Conservation (phyloP, 805 yeast species). For the Barnettozyma botsteinii region DNA sequence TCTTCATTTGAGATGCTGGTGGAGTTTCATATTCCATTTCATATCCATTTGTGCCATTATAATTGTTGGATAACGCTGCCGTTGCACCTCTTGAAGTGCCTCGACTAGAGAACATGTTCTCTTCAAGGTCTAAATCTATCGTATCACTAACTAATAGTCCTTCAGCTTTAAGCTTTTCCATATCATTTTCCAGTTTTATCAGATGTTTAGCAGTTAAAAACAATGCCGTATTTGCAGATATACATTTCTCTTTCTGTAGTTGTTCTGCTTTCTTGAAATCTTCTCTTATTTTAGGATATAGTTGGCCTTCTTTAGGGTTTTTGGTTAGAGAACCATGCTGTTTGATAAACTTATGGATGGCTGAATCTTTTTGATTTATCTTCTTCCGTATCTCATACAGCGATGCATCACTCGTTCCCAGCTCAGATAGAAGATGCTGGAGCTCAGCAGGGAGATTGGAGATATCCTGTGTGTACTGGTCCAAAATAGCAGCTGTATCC, state of each 20-base stretch:
- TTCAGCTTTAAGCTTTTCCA: conserved; percentile 68
- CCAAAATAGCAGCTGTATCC: conserved; percentile 88
- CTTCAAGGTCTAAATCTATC: conserved; percentile 29
- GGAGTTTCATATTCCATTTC: background rate
- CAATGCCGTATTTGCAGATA: conserved; percentile 78
- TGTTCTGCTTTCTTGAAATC: conserved; percentile 55
- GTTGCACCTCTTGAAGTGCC: conserved; percentile 27
- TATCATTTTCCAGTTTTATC: conserved; percentile 64
- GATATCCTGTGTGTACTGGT: conserved; percentile 65
- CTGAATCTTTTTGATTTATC: conserved; percentile 67
- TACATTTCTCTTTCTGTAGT: conserved; percentile 72
- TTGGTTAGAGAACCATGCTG: conserved; percentile 76
- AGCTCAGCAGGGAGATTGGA: conserved; percentile 87
- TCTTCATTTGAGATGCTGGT: background rate
- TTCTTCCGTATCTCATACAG: conserved; percentile 61
- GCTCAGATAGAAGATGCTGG: conserved; percentile 72
- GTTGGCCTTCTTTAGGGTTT: conserved; percentile 72
- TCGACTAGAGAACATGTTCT: conserved; percentile 30
- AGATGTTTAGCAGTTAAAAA: conserved; percentile 73
- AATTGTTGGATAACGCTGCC: conserved; percentile 7
- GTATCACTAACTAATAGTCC: conserved; percentile 61
- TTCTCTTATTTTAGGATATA: conserved; percentile 60
- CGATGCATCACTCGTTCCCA: conserved; percentile 61
- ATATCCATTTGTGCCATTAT: conserved; percentile 1
- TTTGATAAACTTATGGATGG: conserved; percentile 74